These are phyloP conservation scores for Rhizoclosmatium globosum DNA, from an alignment of 192 early-diverging fungal genomes.

Conservation along the genomic window DNA sequence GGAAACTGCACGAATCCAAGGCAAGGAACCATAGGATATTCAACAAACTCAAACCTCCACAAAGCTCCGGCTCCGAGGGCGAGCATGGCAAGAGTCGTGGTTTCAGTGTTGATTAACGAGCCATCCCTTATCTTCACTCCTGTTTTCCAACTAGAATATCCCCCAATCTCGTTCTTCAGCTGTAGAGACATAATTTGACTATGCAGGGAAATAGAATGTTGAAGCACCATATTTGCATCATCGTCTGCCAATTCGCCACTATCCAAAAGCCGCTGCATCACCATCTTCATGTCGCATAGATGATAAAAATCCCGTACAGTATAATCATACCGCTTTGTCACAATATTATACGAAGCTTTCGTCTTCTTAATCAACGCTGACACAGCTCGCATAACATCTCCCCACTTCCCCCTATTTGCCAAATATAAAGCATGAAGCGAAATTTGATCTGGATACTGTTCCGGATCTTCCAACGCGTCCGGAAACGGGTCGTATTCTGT, in stretches of 20 bases:
- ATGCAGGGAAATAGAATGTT: constrained; percentile 3
- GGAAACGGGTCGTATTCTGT: constrained; percentile 14
- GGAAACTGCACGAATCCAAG: constrained; percentile 10
- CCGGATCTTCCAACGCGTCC: constrained; percentile 16
- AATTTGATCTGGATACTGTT: constrained; percentile 30
- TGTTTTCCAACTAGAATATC: constrained; percentile 16
- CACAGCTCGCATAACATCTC: not conserved
- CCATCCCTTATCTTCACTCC: constrained; percentile 13
- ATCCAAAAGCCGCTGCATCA: constrained; percentile 17
- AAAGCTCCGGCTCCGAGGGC: constrained; percentile 16
- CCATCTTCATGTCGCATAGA: constrained; percentile 24
- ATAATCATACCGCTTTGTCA: not conserved
- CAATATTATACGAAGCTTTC: not conserved
- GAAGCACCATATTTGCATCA: not conserved
- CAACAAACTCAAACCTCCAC: constrained; percentile 20
- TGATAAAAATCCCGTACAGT: constrained; percentile 18
- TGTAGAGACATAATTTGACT: not conserved
- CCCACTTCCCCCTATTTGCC: constrained; percentile 12
- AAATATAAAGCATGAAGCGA: constrained; percentile 24
- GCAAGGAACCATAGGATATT: constrained; percentile 10
- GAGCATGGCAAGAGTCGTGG: constrained; percentile 16
- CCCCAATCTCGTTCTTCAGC: not conserved
- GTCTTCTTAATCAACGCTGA: not conserved
- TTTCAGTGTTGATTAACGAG: constrained; percentile 23
- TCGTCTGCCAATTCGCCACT: not conserved